Evolutionary conservation across 1,284 basidiomycete species (phyloP).

Genomic region (Porogramme epimiltina): DNA sequence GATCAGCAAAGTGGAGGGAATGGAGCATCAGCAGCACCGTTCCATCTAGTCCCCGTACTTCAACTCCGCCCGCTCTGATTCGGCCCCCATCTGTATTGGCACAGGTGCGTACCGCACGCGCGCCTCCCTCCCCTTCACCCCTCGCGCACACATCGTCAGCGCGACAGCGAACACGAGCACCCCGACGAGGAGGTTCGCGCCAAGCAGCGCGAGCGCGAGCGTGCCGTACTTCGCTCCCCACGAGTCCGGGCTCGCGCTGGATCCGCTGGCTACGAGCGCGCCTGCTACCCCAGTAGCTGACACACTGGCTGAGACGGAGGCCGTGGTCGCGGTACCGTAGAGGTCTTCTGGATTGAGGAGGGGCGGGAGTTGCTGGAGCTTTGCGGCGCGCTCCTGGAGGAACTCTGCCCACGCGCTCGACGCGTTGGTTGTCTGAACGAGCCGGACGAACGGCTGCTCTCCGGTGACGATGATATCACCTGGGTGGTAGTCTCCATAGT

Average conservation of each 20-base stretch:
- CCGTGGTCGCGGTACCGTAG: not conserved
- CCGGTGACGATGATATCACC: constrained; percentile 17
- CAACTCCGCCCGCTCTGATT: too few species aligned
- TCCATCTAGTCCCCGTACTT: too few species aligned
- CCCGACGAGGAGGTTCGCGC: constrained; percentile 6
- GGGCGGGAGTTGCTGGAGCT: constrained; percentile 13
- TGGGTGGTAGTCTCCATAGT: constrained; percentile 40
- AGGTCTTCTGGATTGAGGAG: constrained; percentile 17
- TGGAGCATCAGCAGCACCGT: too few species aligned
- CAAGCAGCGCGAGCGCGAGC: constrained; percentile 4
- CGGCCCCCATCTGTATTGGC: too few species aligned
- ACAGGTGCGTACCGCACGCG: too few species aligned
- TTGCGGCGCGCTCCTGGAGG: constrained; percentile 18
- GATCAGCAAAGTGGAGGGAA: too few species aligned
- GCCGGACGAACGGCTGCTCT: constrained; percentile 35
- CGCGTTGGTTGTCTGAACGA: constrained; percentile 27
- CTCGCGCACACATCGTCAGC: constrained; percentile 6
- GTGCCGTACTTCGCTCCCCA: constrained; percentile 7
- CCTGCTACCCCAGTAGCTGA: not conserved
- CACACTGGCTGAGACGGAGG: not conserved
- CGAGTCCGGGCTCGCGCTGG: not conserved
- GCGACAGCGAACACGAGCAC: constrained; percentile 1
- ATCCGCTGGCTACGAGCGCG: too few species aligned
- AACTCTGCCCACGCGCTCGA: constrained; percentile 23
- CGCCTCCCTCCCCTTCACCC: constrained; percentile 1